Percentiles rank a stretch among this genome's conserved stretches.
phyloP scores from a whole-genome alignment of 2,329 filamentous ascomycete species.

The Colletotrichum melonis region DNA sequence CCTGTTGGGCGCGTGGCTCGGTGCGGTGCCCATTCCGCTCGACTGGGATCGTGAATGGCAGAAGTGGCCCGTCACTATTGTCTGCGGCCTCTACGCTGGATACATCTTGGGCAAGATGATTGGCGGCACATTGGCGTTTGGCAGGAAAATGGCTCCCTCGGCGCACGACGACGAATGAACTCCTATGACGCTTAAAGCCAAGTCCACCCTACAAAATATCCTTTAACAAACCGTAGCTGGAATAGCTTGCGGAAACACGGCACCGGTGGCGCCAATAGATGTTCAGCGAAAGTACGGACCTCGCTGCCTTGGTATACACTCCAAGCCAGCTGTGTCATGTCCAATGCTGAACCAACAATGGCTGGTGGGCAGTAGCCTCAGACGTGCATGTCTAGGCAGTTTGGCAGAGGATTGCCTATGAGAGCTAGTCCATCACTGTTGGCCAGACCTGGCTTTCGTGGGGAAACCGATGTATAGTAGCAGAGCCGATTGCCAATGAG shows the following conservation, averaged over 20 bases:
- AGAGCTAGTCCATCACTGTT: not conserved
- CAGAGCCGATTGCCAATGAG: not conserved
- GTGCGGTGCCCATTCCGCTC: conserved; percentile 92
- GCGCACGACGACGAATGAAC: conserved; percentile 17
- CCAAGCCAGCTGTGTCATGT: conserved; percentile 1
- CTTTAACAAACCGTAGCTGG: not conserved
- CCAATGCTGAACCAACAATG: not conserved
- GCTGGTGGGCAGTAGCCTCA: not conserved
- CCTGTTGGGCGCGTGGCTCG: conserved; percentile 87
- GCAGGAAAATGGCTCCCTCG: conserved; percentile 51
- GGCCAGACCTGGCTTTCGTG: conserved; percentile 4
- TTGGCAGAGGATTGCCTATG: not conserved
- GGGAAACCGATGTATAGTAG: conserved; percentile 20
- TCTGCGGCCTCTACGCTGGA: conserved; percentile 84
- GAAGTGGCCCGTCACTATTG: conserved; percentile 93
- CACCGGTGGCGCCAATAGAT: not conserved
- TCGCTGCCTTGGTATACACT: not conserved
- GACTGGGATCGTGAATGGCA: conserved; percentile 99
- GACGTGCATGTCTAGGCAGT: not conserved
- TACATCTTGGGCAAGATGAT: conserved; percentile 76
- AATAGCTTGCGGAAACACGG: not conserved
- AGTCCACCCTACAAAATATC: not conserved
- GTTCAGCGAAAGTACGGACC: not conserved
- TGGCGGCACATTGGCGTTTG: conserved; percentile 63
- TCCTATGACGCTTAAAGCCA: not conserved